Evolutionary conservation across 495 filamentous ascomycete species (phyloP).

Genomic region (Cercophora samala): DNA sequence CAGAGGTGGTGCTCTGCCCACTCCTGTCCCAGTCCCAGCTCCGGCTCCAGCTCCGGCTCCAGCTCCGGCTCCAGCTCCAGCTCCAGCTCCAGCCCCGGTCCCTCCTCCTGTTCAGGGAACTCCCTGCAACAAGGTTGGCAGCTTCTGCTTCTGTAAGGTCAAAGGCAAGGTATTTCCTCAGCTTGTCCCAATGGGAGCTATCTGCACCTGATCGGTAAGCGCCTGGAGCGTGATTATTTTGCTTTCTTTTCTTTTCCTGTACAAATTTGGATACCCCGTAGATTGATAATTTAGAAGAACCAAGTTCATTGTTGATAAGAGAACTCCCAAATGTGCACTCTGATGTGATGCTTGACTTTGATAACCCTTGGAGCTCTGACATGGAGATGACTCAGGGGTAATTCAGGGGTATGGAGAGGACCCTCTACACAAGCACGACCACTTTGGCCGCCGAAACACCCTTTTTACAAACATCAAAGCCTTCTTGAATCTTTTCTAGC

Average conservation of each 20-base stretch:
- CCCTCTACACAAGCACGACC: background rate
- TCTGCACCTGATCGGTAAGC: background rate
- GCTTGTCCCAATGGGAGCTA: background rate
- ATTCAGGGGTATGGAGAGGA: background rate
- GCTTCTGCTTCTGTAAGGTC: background rate
- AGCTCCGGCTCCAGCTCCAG: background rate
- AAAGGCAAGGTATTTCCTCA: background rate
- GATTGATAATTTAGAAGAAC: background rate
- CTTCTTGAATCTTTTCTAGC: background rate
- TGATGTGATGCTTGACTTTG: no score
- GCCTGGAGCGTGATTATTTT: background rate
- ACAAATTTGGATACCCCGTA: background rate
- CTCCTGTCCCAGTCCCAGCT: background rate
- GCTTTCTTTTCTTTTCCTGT: background rate
- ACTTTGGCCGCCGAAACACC: background rate
- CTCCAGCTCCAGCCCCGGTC: no score
- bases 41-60: background rate
- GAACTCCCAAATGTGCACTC: no score
- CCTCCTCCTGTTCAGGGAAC: background rate
- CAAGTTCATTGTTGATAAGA: background rate
- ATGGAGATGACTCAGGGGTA: background rate
- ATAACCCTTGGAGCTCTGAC: no score
- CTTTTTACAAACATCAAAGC: background rate
- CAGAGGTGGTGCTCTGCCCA: background rate
- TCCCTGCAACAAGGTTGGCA: background rate